Evolutionary conservation across 164 flowering plant genomes (phyloP).

Genomic region (Vitis rotundifolia): DNA sequence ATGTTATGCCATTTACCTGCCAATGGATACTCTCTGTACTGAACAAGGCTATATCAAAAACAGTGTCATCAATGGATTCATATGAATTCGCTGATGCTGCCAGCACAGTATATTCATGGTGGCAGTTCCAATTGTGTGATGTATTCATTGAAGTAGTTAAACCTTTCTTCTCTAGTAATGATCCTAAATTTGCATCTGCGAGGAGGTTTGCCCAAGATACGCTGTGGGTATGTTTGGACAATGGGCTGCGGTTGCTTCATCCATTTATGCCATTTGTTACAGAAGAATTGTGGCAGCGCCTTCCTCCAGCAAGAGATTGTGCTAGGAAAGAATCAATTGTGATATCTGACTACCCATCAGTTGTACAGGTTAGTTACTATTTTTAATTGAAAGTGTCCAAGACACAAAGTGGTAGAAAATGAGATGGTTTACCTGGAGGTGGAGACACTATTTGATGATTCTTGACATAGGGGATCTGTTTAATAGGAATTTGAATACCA

Average conservation of each 20-base stretch:
- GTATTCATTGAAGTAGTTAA: conserved; percentile 91
- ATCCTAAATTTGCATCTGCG: conserved; percentile 46
- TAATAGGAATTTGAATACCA: no score
- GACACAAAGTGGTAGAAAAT: neutral
- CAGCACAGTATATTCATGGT: conserved; percentile 82
- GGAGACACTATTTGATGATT: neutral
- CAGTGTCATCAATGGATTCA: conserved; percentile 57
- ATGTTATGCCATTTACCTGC: conserved; percentile 73
- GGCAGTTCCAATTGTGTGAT: conserved; percentile 95
- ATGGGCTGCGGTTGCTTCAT: conserved; percentile 88
- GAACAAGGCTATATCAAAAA: conserved; percentile 78
- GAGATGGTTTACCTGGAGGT: neutral
- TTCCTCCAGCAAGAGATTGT: conserved; percentile 51
- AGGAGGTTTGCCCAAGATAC: conserved; percentile 64
- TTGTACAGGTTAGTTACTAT: conserved; percentile 50
- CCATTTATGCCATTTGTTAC: conserved; percentile 99
- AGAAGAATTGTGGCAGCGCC: conserved; percentile 98
- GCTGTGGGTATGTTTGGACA: conserved; percentile 89
- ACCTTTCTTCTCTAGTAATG: conserved; percentile 68
- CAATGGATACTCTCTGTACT: conserved; percentile 90
- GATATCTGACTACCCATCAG: conserved; percentile 80
- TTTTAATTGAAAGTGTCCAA: neutral
- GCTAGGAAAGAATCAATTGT: conserved; percentile 67
- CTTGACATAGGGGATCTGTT: neutral
- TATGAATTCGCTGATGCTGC: conserved; percentile 90